Conservation (phyloP, 2,329 filamentous ascomycete genomes). For the Calycina herbarum region DNA sequence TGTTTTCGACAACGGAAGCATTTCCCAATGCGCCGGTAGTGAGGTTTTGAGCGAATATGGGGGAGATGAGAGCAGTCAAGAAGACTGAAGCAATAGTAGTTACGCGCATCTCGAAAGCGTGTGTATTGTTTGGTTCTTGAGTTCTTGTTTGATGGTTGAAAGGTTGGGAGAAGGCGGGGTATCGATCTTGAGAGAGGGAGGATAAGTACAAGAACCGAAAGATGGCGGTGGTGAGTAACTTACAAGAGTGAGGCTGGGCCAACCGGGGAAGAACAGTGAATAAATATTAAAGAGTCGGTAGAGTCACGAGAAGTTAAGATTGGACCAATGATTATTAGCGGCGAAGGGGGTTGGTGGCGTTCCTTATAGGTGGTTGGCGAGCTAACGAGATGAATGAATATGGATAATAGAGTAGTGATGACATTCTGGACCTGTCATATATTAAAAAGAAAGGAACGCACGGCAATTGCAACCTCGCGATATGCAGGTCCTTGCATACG, state of each 20-base stretch:
- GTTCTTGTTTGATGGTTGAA: not conserved
- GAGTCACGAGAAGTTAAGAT: not conserved
- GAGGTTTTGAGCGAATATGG: slow-evolving; percentile 26
- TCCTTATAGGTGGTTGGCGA: not conserved
- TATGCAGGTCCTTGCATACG: not conserved
- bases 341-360: not conserved
- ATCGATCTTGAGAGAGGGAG: not conserved
- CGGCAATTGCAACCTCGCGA: not conserved
- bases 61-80: slow-evolving; percentile 19
- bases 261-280: not conserved
- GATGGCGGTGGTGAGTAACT: not conserved
- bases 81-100: slow-evolving; percentile 21
- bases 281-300: not conserved
- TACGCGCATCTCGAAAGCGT: slow-evolving; percentile 24
- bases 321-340: not conserved
- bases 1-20: slow-evolving; percentile 54
- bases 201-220: not conserved
- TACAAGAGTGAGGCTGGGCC: not conserved
- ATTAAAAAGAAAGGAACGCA: not conserved
- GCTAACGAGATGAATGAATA: slow-evolving; percentile 6
- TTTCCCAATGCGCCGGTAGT: slow-evolving; percentile 43
- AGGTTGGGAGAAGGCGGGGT: not conserved
- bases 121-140: not conserved
- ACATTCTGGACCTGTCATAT: not conserved
- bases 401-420: slow-evolving; percentile 2